Evolutionary conservation across 495 filamentous ascomycete species (phyloP).

Genomic region (Umbilicaria muhlenbergii): DNA sequence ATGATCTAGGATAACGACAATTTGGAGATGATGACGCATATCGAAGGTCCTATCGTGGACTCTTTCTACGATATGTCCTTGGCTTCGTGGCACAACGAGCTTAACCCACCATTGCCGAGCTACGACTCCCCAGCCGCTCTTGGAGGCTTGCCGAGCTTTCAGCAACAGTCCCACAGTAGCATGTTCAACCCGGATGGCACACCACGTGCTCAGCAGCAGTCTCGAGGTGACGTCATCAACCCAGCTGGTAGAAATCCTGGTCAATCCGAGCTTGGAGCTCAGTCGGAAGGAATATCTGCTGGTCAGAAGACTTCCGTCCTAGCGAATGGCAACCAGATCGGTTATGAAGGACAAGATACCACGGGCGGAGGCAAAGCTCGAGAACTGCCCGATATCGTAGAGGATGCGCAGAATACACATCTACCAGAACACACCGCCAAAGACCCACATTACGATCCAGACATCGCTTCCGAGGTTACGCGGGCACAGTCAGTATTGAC

Average conservation of each 20-base stretch:
- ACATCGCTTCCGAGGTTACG: conserved; percentile 39
- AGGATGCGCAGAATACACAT: neutral
- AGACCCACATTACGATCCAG: conserved; percentile 46
- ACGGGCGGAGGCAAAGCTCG: conserved; percentile 1
- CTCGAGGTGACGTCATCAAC: neutral
- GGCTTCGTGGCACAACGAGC: conserved; percentile 49
- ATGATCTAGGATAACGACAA: conserved; percentile 50
- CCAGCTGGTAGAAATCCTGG: neutral
- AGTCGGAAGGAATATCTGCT: no score
- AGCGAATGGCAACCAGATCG: no score
- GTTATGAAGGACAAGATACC: neutral
- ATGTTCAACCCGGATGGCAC: no score
- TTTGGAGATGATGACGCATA: conserved; percentile 62
- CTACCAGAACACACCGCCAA: conserved; percentile 40
- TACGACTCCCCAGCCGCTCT: conserved; percentile 31
- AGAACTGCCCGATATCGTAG: neutral
- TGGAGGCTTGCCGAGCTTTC: neutral
- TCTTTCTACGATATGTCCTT: conserved; percentile 56
- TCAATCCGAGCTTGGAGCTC: neutral
- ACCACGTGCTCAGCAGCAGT: no score
- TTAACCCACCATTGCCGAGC: conserved; percentile 46
- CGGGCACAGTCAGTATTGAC: conserved; percentile 40
- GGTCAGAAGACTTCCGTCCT: no score
- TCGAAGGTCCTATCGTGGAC: conserved; percentile 66
- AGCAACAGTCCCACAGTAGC: neutral